Percentiles rank a stretch among this genome's conserved stretches.
Evolutionary conservation across 441 rosid species (phyloP).

Genomic region (Eruca vesicaria): DNA sequence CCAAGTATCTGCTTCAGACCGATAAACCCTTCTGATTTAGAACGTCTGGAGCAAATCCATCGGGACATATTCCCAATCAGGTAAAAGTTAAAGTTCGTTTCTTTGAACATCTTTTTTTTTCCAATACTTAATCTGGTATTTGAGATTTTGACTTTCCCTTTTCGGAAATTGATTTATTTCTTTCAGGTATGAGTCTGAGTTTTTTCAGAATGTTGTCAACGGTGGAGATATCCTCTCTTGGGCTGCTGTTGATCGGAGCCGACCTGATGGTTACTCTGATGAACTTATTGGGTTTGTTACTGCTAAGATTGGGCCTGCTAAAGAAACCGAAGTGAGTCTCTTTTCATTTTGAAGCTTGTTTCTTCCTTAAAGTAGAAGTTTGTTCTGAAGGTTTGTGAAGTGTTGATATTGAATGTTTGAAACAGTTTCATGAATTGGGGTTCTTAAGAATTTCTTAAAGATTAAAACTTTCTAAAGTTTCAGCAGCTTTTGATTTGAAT

Average conservation of each 20-base stretch:
- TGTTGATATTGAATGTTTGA: background rate
- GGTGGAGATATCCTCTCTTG: slow-evolving; percentile 81
- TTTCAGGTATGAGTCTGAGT: slow-evolving; percentile 93
- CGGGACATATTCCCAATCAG: slow-evolving; percentile 84
- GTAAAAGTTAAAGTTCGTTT: slow-evolving; percentile 25
- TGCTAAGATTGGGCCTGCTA: slow-evolving; percentile 68
- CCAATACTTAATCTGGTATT: background rate
- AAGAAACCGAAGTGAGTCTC: slow-evolving; percentile 78
- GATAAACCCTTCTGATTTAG: slow-evolving; percentile 75
- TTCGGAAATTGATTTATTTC: background rate
- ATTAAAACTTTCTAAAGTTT: background rate
- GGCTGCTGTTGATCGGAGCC: slow-evolving; percentile 93
- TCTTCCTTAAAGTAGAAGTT: background rate
- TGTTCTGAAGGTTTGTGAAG: background rate
- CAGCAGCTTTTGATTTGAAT: background rate
- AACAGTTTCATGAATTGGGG: background rate
- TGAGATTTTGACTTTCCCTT: slow-evolving; percentile 5
- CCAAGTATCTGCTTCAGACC: slow-evolving; percentile 75
- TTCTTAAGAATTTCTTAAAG: background rate
- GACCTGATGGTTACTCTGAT: slow-evolving; percentile 62
- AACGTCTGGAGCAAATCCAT: slow-evolving; percentile 76
- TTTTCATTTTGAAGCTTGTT: slow-evolving; percentile 18
- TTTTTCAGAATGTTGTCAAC: slow-evolving; percentile 88
- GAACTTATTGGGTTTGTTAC: slow-evolving; percentile 95
- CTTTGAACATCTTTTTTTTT: background rate